Percentiles rank a stretch among this genome's conserved stretches.
Evolutionary conservation across 441 rosid genomes (phyloP).

Genomic region (Adansonia rubrostipa): DNA sequence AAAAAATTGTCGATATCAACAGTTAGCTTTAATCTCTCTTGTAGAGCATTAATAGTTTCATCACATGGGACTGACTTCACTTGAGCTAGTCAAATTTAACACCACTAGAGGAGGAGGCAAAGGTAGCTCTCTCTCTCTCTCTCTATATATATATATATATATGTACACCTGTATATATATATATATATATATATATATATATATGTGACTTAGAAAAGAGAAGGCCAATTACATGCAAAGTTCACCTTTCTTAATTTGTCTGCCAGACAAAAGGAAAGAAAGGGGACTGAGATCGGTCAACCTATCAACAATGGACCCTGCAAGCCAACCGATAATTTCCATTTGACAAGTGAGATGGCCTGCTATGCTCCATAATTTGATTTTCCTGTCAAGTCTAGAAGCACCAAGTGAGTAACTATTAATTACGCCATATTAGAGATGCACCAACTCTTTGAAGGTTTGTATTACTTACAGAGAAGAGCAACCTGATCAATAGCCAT

Average conservation of each 20-base stretch:
- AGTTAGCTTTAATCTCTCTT: too few relatives aligned
- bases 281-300: background rate
- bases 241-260: background rate
- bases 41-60: too few relatives aligned
- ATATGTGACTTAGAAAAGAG: background rate
- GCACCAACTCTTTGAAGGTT: slow-evolving; percentile 8
- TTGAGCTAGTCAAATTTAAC: too few relatives aligned
- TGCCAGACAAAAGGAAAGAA: background rate
- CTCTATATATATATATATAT: too few relatives aligned
- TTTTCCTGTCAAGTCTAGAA: slow-evolving; percentile 15
- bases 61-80: too few relatives aligned
- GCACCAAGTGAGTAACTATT: slow-evolving; percentile 4
- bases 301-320: slow-evolving; percentile 16
- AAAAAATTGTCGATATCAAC: too few relatives aligned
- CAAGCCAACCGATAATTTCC: background rate
- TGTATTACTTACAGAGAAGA: background rate
- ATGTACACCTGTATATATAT: background rate
- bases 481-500: background rate
- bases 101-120: too few relatives aligned
- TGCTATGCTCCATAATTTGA: slow-evolving; percentile 4
- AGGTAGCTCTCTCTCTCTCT: too few relatives aligned
- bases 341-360: slow-evolving; percentile 4
- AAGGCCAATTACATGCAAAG: slow-evolving; percentile 12
- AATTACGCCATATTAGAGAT: slow-evolving; percentile 14
- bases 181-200: too few relatives aligned